phyloP scores from a whole-genome alignment of 139 green algal genomes.

The Chlamydomonas sp. region DNA sequence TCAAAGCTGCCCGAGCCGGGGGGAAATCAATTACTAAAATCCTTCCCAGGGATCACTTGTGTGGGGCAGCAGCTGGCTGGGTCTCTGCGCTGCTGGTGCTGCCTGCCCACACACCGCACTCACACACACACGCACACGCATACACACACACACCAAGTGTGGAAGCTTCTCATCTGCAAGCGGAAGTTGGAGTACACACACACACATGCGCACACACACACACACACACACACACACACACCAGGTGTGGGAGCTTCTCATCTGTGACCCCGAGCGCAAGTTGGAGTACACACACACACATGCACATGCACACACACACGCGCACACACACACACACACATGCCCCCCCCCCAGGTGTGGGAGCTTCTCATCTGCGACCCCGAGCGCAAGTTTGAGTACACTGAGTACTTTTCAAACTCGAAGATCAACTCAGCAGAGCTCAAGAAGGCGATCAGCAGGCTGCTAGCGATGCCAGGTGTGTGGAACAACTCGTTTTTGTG shows the following conservation, averaged over 20 bases:
- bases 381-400: constrained; percentile 75
- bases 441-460: constrained; percentile 1
- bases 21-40: too few species aligned
- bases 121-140: too few species aligned
- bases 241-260: constrained; percentile 94
- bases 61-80: too few species aligned
- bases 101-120: too few species aligned
- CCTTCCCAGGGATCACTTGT: too few species aligned
- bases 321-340: not conserved
- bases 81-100: too few species aligned
- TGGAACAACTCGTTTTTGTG: too few species aligned
- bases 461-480: too few species aligned
- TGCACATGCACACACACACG: not conserved
- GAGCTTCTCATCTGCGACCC: constrained; percentile 91
- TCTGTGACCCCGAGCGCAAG: constrained; percentile 69
- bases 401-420: constrained; percentile 95
- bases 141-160: too few species aligned
- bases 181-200: constrained; percentile 79
- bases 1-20: too few species aligned
- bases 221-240: too few species aligned
- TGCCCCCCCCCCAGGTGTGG: too few species aligned
- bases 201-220: not conserved
- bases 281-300: constrained; percentile 76
- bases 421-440: constrained; percentile 94
- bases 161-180: constrained; percentile 89